These are phyloP conservation scores for Knoxia roxburghii DNA, from an alignment of 257 asterid species.

Conservation along the genomic window DNA sequence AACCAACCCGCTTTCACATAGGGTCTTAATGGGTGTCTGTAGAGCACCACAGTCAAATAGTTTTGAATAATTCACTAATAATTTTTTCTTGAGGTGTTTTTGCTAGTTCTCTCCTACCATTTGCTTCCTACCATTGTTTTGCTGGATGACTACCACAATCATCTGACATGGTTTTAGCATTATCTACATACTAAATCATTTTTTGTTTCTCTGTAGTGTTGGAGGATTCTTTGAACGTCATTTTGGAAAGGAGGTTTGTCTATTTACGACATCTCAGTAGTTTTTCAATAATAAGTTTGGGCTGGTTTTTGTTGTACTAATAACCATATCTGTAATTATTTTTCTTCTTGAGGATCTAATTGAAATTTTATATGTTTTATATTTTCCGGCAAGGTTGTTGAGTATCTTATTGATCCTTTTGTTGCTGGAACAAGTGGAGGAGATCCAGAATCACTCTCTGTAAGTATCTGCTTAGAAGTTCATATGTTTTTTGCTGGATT, in stretches of 20 bases:
- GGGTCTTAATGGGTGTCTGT: background rate
- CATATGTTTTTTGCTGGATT: constrained; percentile 1
- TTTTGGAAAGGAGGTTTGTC: constrained; percentile 87
- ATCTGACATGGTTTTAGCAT: background rate
- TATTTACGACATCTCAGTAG: constrained; percentile 5
- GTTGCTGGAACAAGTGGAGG: constrained; percentile 93
- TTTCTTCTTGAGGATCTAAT: background rate
- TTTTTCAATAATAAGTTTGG: background rate
- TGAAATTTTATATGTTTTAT: constrained; percentile 5
- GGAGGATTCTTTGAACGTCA: constrained; percentile 89
- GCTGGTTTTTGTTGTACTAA: constrained; percentile 1
- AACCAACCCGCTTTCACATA: background rate
- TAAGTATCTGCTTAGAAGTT: constrained; percentile 36
- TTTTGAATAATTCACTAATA: too few relatives aligned
- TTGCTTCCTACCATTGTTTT: background rate
- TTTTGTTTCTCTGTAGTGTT: constrained; percentile 51
- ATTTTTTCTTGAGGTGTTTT: background rate
- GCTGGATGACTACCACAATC: background rate
- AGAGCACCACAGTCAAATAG: background rate
- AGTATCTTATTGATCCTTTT: constrained; percentile 87
- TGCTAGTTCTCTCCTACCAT: background rate
- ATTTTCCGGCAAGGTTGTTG: constrained; percentile 55
- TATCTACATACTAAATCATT: background rate
- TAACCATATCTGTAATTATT: background rate
- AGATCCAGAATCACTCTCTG: constrained; percentile 89